Evolutionary conservation across 345 rosid genomes (phyloP).

Genomic region (Jatropha curcas): DNA sequence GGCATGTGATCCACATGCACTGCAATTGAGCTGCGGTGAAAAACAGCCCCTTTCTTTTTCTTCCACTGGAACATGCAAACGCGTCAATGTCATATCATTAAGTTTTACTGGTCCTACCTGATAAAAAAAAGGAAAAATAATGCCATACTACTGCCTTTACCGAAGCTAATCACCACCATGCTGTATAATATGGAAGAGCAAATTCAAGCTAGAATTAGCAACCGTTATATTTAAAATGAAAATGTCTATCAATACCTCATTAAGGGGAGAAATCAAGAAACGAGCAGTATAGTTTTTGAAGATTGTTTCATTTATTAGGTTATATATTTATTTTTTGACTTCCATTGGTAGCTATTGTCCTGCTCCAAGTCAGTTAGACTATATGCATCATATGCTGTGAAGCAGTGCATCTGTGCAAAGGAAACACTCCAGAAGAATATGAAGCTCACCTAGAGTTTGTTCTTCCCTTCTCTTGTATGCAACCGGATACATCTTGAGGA

Average conservation of each 20-base stretch:
- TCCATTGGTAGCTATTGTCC: too few species aligned
- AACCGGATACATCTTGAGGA: conserved; percentile 63
- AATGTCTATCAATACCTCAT: too few species aligned
- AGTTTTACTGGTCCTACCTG: background rate
- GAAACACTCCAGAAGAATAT: background rate
- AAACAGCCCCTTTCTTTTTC: conserved; percentile 35
- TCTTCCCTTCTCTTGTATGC: conserved; percentile 54
- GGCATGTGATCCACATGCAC: conserved; percentile 16
- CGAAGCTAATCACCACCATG: background rate
- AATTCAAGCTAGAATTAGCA: background rate
- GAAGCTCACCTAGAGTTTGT: conserved; percentile 51
- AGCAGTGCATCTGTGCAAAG: background rate
- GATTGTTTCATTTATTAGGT: background rate
- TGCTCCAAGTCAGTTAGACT: too few species aligned
- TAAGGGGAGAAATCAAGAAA: too few species aligned
- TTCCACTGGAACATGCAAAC: conserved; percentile 50
- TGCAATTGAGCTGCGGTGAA: conserved; percentile 61
- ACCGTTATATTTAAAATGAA: too few species aligned
- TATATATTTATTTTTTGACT: too few species aligned
- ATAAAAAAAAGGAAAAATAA: background rate
- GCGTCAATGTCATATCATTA: background rate
- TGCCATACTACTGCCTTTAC: background rate
- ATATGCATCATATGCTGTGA: background rate
- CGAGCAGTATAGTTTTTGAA: too few species aligned
- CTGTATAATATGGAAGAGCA: background rate